phyloP scores from a whole-genome alignment of 192 early-diverging fungal genomes.

The Rhizophagus clarus region DNA sequence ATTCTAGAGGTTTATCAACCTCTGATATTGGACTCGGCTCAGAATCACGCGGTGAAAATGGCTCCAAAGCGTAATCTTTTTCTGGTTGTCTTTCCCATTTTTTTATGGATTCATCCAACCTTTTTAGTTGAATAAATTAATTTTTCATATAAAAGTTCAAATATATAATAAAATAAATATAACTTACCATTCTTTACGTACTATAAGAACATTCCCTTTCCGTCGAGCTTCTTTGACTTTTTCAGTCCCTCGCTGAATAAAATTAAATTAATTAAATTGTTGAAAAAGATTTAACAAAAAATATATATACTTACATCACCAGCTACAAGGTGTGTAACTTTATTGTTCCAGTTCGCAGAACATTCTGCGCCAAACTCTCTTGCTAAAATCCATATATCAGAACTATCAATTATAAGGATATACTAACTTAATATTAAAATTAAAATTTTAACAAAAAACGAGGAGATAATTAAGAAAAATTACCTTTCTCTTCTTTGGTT shows the following conservation, averaged over 20 bases:
- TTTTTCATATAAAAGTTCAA: too few species aligned
- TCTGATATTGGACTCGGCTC: background rate
- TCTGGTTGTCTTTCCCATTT: conserved; percentile 77
- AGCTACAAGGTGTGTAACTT: conserved; percentile 89
- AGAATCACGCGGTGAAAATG: conserved; percentile 18
- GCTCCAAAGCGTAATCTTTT: conserved; percentile 52
- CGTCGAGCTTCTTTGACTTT: conserved; percentile 74
- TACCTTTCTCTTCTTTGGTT: conserved; percentile 41
- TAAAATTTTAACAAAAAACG: background rate
- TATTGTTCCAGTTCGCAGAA: conserved; percentile 54
- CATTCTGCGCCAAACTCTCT: conserved; percentile 82
- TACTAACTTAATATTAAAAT: background rate
- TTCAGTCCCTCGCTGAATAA: conserved; percentile 60
- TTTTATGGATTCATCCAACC: conserved; percentile 73
- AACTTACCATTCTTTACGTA: conserved; percentile 60
- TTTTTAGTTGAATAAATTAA: conserved; percentile 31
- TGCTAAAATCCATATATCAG: conserved; percentile 84
- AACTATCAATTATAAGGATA: conserved; percentile 41
- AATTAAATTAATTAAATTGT: background rate
- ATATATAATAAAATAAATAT: conserved; percentile 33
- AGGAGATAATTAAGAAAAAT: background rate
- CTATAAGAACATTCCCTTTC: conserved; percentile 47
- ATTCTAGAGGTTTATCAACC: conserved; percentile 28
- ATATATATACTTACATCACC: conserved; percentile 59
- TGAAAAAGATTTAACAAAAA: background rate